Percentiles rank a stretch among this genome's conserved stretches.
Evolutionary conservation across 208 protist genomes (phyloP).

Genomic region (Crithidia thermophila): DNA sequence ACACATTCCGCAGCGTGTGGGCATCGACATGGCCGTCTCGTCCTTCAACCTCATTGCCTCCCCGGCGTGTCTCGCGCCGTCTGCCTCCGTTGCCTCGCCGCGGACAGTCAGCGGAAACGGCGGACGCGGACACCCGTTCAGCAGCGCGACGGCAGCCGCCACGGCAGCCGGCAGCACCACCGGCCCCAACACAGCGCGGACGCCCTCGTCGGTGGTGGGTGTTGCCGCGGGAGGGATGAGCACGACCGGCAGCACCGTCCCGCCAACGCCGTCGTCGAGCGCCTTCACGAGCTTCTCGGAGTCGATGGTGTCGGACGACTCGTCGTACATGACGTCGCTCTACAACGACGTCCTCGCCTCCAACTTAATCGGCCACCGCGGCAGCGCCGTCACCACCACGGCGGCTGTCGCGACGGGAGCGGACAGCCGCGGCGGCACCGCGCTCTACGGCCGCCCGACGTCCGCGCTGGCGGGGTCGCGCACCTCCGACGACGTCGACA

Average conservation of each 20-base stretch:
- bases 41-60: slow-evolving; percentile 64
- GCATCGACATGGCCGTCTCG: slow-evolving; percentile 80
- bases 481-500: neutral
- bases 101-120: neutral
- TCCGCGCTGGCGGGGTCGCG: neutral
- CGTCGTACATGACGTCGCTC: slow-evolving; percentile 76
- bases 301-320: slow-evolving; percentile 85
- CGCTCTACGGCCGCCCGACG: neutral
- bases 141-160: no score
- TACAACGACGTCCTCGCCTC: slow-evolving; percentile 88
- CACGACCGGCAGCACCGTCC: neutral
- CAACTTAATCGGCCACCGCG: slow-evolving; percentile 48
- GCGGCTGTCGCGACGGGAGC: neutral
- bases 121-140: neutral
- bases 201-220: neutral
- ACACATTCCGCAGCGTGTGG: slow-evolving; percentile 85
- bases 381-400: neutral
- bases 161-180: slow-evolving; percentile 1
- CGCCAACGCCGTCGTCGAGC: slow-evolving; percentile 41
- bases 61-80: neutral
- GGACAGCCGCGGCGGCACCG: neutral
- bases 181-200: neutral
- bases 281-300: slow-evolving; percentile 66
- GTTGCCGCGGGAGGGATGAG: neutral
- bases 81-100: slow-evolving; percentile 14